Percentiles rank a stretch among this genome's conserved stretches.
phyloP scores from a whole-genome alignment of 129 eudicot genomes.

The Helianthus annuus region HanXRQr2.0-SUNRISE NC_035439.2:138030165-138030664 shows the following conservation, averaged over 20 bases:
- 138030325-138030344: slow-evolving; percentile 24
- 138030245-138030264: neutral
- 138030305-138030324: slow-evolving; percentile 20
- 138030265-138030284: neutral
- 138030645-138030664: no score
- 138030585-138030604: no score
- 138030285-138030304: slow-evolving; percentile 13
- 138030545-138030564: no score
- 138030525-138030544: no score
- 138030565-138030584: neutral
- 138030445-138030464: no score
- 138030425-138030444: no score
- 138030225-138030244: slow-evolving; percentile 7
- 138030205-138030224: slow-evolving; percentile 11
- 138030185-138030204: slow-evolving; percentile 34
- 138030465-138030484: no score
- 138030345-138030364: slow-evolving; percentile 20
- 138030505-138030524: no score
- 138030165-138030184: slow-evolving; percentile 50
- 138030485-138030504: no score
- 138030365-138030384: slow-evolving; percentile 16
- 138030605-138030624: no score
- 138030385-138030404: slow-evolving; percentile 14
- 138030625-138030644: no score
- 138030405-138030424: slow-evolving; percentile 18